phyloP scores from a whole-genome alignment of 106 monocot species.

The Allium cepa region DNA sequence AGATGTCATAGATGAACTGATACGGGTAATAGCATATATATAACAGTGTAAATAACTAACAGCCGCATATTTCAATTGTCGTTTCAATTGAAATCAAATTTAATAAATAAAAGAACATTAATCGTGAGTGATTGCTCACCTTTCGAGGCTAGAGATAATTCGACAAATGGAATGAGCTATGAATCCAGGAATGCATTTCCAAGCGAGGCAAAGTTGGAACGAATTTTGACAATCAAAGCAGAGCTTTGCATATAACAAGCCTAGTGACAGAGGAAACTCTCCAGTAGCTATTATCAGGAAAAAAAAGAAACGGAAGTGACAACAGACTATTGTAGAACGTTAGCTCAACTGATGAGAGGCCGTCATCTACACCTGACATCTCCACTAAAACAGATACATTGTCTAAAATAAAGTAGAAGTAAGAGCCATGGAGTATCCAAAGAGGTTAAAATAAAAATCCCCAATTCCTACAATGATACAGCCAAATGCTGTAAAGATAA shows the following conservation, averaged over 20 bases:
- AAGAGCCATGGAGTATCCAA: slow-evolving; percentile 91
- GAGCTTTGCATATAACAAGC: slow-evolving; percentile 56
- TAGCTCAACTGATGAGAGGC: slow-evolving; percentile 73
- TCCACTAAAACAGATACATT: slow-evolving; percentile 93
- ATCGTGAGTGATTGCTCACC: no score
- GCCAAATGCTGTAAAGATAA: slow-evolving; percentile 67
- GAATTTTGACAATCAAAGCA: no score
- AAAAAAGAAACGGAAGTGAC: slow-evolving; percentile 73
- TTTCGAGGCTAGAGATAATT: no score
- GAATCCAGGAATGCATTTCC: no score
- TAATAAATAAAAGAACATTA: no score
- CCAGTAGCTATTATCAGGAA: slow-evolving; percentile 71
- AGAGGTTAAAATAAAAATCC: slow-evolving; percentile 92
- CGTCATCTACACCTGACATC: slow-evolving; percentile 90
- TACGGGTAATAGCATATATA: no score
- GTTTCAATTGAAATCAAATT: no score
- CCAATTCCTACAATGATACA: slow-evolving; percentile 84
- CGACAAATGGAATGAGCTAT: no score
- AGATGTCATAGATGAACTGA: no score
- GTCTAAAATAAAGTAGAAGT: slow-evolving; percentile 93
- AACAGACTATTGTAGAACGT: slow-evolving; percentile 87
- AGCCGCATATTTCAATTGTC: no score
- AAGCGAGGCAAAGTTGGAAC: no score
- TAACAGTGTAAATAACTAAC: no score
- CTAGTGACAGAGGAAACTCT: slow-evolving; percentile 75